Evolutionary conservation across 257 asterid genomes (phyloP).

Genomic region (Solanum sitiens): DNA sequence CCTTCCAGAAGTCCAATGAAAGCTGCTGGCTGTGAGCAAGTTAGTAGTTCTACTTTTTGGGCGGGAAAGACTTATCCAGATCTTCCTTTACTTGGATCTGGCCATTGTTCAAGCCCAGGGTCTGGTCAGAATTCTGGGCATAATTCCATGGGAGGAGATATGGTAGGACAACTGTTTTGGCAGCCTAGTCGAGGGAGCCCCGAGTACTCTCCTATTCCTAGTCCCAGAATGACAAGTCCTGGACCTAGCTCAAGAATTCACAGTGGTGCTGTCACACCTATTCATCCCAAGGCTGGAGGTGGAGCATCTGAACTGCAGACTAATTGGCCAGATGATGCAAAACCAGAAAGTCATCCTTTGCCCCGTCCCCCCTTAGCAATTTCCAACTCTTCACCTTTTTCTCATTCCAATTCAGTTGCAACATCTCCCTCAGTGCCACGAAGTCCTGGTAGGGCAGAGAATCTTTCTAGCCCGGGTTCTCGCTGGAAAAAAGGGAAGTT

Average conservation of each 20-base stretch:
- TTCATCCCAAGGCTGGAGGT: conserved; percentile 88
- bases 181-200: conserved; percentile 96
- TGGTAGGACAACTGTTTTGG: conserved; percentile 78
- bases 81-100: conserved; percentile 72
- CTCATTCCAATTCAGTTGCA: conserved; percentile 82
- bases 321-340: conserved; percentile 76
- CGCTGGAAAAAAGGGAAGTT: conserved; percentile 96
- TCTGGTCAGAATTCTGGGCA: conserved; percentile 98
- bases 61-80: conserved; percentile 58
- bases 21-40: conserved; percentile 54
- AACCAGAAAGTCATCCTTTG: conserved; percentile 74
- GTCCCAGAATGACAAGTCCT: conserved; percentile 93
- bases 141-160: conserved; percentile 96
- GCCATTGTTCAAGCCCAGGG: conserved; percentile 98
- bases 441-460: conserved; percentile 92
- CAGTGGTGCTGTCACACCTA: conserved; percentile 96
- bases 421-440: conserved; percentile 90
- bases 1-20: conserved; percentile 93
- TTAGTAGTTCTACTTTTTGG: conserved; percentile 38
- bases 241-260: conserved; percentile 97
- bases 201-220: conserved; percentile 82
- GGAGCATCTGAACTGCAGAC: conserved; percentile 54
- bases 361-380: conserved; percentile 74
- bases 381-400: conserved; percentile 57
- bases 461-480: conserved; percentile 72